A percentile compares a stretch with the other conserved stretches of the same genome.
phyloP scores from a whole-genome alignment of 2,329 filamentous ascomycete species.

The Capronia epimyces region DNA sequence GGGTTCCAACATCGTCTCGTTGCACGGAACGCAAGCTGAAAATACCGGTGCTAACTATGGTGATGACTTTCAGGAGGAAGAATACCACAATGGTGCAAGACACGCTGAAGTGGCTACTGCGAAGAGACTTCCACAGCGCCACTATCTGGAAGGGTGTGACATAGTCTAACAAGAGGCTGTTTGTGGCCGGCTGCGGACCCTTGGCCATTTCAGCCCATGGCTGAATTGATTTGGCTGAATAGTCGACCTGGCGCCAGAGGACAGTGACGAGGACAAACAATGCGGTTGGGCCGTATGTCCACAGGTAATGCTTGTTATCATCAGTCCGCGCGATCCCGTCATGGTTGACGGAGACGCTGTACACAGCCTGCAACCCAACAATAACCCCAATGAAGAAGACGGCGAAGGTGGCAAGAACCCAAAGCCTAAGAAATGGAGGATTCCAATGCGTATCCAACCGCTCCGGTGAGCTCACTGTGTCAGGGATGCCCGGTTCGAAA shows the following conservation, averaged over 20 bases:
- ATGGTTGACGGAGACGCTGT: conserved; percentile 16
- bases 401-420: conserved; percentile 18
- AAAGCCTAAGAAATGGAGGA: conserved; percentile 17
- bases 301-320: conserved; percentile 19
- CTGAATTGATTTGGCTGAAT: conserved; percentile 23
- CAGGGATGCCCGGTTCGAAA: no score
- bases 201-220: conserved; percentile 24
- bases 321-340: conserved; percentile 16
- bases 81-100: conserved; percentile 16
- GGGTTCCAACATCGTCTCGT: conserved; percentile 3
- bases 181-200: conserved; percentile 16
- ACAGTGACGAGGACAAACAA: conserved; percentile 21
- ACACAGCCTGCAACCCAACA: conserved; percentile 16
- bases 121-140: conserved; percentile 18
- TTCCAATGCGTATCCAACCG: conserved; percentile 12
- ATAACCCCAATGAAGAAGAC: conserved; percentile 17
- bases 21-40: conserved; percentile 16
- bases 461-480: no score
- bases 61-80: conserved; percentile 21
- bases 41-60: conserved; percentile 19
- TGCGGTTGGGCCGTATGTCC: conserved; percentile 23
- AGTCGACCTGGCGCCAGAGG: conserved; percentile 24
- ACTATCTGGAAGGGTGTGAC: conserved; percentile 20
- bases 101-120: conserved; percentile 16
- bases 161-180: conserved; percentile 24